Conservation (phyloP, 352 stramenopile species). For the Phytophthora pistaciae region DNA sequence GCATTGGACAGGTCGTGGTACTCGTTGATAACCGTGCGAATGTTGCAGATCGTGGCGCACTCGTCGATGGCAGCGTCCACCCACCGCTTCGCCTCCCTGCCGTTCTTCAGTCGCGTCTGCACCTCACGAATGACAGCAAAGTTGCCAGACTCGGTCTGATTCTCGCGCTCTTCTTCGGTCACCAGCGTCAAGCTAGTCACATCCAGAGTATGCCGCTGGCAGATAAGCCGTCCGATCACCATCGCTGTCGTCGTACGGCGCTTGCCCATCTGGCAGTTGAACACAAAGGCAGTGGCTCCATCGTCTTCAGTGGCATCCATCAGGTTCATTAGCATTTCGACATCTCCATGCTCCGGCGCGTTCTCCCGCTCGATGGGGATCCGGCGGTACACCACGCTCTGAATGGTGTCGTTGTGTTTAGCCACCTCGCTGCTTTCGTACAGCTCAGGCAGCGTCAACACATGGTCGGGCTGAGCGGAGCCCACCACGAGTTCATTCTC, state of each 20-base stretch:
- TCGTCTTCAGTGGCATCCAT: constrained; percentile 46
- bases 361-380: constrained; percentile 88
- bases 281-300: constrained; percentile 79
- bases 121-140: constrained; percentile 81
- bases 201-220: constrained; percentile 48
- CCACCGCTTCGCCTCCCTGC: constrained; percentile 72
- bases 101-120: constrained; percentile 58
- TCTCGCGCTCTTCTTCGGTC: constrained; percentile 14
- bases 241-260: constrained; percentile 84
- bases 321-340: constrained; percentile 75
- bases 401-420: constrained; percentile 42
- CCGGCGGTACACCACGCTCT: constrained; percentile 70
- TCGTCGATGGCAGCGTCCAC: constrained; percentile 80
- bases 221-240: constrained; percentile 75
- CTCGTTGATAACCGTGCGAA: constrained; percentile 82
- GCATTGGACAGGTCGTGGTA: constrained; percentile 79
- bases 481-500: constrained; percentile 69
- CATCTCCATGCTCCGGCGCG: constrained; percentile 75
- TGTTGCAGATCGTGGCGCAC: constrained; percentile 78
- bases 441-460: constrained; percentile 76
- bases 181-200: constrained; percentile 8
- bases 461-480: constrained; percentile 49
- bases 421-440: constrained; percentile 58
- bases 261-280: constrained; percentile 92
- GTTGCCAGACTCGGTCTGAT: constrained; percentile 46